Evolutionary conservation across 306 rosid genomes (phyloP).

Genomic region (Prunus persica): Prunus_persica_NCBIv2 NC_034014.1:6036001-6036500

Average conservation of each 20-base stretch:
- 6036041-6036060: conserved; percentile 96
- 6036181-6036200: not conserved
- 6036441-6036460: conserved; percentile 54
- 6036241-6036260: conserved; percentile 81
- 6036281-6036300: conserved; percentile 67
- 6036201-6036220: not conserved
- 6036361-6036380: conserved; percentile 79
- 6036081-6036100: conserved; percentile 91
- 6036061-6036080: conserved; percentile 78
- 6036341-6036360: conserved; percentile 78
- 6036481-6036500: conserved; percentile 13
- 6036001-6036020: conserved; percentile 4
- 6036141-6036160: not conserved
- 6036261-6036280: conserved; percentile 91
- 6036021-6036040: conserved; percentile 32
- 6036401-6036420: conserved; percentile 81
- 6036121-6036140: conserved; percentile 51
- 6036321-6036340: conserved; percentile 74
- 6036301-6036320: conserved; percentile 89
- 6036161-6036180: not conserved
- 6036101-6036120: conserved; percentile 91
- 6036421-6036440: conserved; percentile 80
- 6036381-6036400: conserved; percentile 74
- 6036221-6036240: conserved; percentile 38
- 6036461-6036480: not conserved